Evolutionary conservation across 2,329 filamentous ascomycete species (phyloP).

Genomic region (Penicillium sp.): DNA sequence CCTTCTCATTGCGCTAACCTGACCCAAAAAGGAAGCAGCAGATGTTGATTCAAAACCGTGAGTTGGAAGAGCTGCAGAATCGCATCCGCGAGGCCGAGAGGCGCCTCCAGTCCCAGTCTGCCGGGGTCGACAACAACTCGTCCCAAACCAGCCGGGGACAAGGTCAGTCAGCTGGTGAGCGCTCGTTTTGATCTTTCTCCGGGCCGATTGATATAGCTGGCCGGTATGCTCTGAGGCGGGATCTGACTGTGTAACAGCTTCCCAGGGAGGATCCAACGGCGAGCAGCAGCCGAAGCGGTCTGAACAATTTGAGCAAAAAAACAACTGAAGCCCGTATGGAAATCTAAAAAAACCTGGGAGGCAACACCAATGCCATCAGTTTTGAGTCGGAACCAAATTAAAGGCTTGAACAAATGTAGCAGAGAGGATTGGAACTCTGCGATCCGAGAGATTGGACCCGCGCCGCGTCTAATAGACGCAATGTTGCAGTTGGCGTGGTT

Average conservation of each 20-base stretch:
- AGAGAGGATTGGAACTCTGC: neutral
- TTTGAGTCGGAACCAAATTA: neutral
- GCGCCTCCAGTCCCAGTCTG: conserved; percentile 56
- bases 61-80: conserved; percentile 82
- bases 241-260: conserved; percentile 19
- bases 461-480: conserved; percentile 13
- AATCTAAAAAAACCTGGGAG: neutral
- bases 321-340: conserved; percentile 7
- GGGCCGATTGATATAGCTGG: conserved; percentile 8
- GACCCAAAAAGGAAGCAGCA: conserved; percentile 66
- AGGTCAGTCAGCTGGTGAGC: conserved; percentile 25
- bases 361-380: neutral
- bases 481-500: conserved; percentile 3
- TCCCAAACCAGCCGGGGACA: conserved; percentile 12
- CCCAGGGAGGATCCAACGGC: conserved; percentile 10
- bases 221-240: conserved; percentile 5
- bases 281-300: conserved; percentile 9
- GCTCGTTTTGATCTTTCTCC: conserved; percentile 17
- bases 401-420: neutral
- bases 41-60: conserved; percentile 69
- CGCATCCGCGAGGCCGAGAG: conserved; percentile 82
- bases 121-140: conserved; percentile 14
- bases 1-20: neutral
- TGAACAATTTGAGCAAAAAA: conserved; percentile 6
- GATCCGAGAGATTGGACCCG: conserved; percentile 8